Conservation (phyloP, 2,329 filamentous ascomycete genomes). For the Simplicillium aogashimaense region DNA sequence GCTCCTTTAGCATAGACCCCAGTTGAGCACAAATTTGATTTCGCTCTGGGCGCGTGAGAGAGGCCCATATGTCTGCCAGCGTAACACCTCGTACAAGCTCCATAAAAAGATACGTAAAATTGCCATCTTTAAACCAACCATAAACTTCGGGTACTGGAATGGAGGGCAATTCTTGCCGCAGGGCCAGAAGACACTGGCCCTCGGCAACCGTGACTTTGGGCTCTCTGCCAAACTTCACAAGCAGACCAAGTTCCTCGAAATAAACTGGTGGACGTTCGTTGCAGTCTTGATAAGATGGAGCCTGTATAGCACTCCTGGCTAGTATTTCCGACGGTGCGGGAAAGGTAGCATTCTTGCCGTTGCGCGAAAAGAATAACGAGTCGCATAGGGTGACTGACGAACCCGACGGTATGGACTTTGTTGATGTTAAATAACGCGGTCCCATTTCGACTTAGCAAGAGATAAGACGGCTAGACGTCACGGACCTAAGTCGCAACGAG, state of each 20-base stretch:
- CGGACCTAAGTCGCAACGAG: too few relatives aligned
- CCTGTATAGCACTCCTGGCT: neutral
- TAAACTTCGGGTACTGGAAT: neutral
- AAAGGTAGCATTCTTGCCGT: neutral
- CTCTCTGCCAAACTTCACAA: neutral
- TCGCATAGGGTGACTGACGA: neutral
- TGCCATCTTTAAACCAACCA: neutral
- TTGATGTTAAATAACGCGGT: neutral
- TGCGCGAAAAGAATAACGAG: neutral
- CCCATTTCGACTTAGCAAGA: neutral
- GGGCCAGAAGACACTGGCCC: neutral
- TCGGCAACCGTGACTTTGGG: neutral
- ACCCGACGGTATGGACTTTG: neutral
- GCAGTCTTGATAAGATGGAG: neutral
- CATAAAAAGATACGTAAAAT: neutral
- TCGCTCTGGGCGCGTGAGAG: neutral
- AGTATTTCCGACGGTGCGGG: neutral
- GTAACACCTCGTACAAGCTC: neutral
- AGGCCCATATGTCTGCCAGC: neutral
- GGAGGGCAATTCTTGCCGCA: neutral
- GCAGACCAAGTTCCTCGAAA: neutral
- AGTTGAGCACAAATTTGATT: neutral
- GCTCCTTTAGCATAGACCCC: neutral
- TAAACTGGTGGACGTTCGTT: neutral
- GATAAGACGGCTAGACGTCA: too few relatives aligned